Evolutionary conservation across 208 protist species (phyloP).

Genomic region (Tritrichomonas musculus): DNA sequence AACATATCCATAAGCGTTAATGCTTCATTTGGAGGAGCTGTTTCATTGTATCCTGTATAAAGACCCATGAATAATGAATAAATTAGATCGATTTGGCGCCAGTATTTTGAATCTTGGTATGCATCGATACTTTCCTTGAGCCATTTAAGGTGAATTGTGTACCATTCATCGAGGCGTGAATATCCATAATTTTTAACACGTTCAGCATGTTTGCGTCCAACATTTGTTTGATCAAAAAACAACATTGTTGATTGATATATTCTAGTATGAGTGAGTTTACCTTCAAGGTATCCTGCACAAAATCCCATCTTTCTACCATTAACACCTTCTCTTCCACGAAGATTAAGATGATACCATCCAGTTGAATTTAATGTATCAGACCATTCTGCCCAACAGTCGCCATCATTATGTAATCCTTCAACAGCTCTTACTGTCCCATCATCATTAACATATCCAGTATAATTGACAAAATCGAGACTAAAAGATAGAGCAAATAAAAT

Average conservation of each 20-base stretch:
- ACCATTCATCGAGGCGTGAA: background rate
- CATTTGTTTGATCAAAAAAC: background rate
- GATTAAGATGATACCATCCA: background rate
- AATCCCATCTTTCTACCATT: background rate
- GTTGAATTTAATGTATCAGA: background rate
- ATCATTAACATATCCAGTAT: no score
- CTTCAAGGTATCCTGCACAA: slow-evolving; percentile 9
- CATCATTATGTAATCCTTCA: background rate
- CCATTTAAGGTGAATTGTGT: background rate
- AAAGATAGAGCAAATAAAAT: no score
- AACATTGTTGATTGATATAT: background rate
- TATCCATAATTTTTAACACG: background rate
- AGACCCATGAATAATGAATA: background rate
- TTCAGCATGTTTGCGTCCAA: background rate
- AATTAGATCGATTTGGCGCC: background rate
- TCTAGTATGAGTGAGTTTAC: background rate
- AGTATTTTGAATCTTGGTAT: background rate
- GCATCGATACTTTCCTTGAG: background rate
- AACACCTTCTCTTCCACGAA: background rate
- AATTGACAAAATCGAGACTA: no score
- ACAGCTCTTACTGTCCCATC: no score
- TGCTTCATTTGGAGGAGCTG: no score
- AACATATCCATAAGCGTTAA: background rate
- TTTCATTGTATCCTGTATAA: background rate
- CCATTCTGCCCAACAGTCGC: background rate